Conservation (phyloP, 2,329 filamentous ascomycete genomes). For the Fusarium tjaetaba region DNA sequence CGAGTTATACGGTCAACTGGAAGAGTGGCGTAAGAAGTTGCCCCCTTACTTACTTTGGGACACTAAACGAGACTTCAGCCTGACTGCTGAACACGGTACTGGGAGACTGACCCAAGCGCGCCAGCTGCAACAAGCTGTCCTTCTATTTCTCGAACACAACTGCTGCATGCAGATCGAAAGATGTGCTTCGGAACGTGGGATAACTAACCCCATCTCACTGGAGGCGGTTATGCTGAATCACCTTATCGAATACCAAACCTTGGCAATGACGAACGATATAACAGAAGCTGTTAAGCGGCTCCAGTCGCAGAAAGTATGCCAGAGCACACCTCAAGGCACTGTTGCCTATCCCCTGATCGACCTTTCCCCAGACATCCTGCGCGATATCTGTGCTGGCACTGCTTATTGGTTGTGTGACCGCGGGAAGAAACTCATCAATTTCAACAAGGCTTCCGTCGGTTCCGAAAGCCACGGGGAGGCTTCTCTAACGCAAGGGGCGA, state of each 20-base stretch:
- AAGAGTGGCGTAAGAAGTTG: background rate
- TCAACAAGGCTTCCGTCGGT: background rate
- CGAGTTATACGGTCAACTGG: background rate
- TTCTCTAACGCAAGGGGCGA: background rate
- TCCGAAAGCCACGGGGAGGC: background rate
- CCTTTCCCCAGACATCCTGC: background rate
- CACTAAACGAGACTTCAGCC: background rate
- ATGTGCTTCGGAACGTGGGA: background rate
- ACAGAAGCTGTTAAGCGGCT: background rate
- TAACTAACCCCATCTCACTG: background rate
- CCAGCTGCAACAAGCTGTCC: background rate
- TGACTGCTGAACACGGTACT: background rate
- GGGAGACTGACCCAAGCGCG: background rate
- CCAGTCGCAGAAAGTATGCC: background rate
- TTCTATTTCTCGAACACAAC: background rate
- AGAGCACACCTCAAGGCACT: background rate
- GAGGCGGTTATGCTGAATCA: background rate
- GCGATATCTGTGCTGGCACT: background rate
- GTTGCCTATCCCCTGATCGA: background rate
- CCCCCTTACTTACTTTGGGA: background rate
- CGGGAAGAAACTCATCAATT: background rate
- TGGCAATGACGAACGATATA: background rate
- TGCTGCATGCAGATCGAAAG: background rate
- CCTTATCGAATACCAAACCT: background rate
- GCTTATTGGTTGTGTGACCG: background rate